Conservation (phyloP, 495 filamentous ascomycete genomes). For the Penicillium pulvis region DNA sequence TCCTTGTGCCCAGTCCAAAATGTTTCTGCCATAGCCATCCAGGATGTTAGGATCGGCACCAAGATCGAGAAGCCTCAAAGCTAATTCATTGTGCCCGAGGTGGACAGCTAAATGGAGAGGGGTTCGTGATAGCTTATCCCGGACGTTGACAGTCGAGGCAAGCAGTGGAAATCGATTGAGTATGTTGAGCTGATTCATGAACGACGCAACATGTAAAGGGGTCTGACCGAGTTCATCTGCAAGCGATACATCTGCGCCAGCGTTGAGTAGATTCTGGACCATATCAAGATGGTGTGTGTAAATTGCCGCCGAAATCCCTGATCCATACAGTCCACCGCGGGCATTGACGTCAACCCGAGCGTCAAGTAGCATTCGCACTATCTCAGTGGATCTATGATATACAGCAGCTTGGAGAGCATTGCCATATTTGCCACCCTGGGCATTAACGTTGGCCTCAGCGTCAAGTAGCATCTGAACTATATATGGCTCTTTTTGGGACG, state of each 20-base stretch:
- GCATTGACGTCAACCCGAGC: background rate
- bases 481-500: no score
- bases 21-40: constrained; percentile 15
- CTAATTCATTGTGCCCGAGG: constrained; percentile 8
- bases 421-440: background rate
- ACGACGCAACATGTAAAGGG: constrained; percentile 13
- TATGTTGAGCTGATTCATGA: background rate
- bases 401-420: background rate
- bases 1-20: constrained; percentile 9
- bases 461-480: no score
- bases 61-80: background rate
- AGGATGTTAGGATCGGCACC: constrained; percentile 12
- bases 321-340: background rate
- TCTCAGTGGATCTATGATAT: background rate
- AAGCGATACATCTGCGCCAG: constrained; percentile 8
- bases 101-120: constrained; percentile 10
- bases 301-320: constrained; percentile 3
- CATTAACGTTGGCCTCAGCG: background rate
- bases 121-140: background rate
- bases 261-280: constrained; percentile 10
- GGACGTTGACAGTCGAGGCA: background rate
- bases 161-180: constrained; percentile 4
- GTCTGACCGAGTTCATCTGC: constrained; percentile 4
- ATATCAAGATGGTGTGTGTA: background rate
- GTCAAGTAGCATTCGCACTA: no score